Conservation (phyloP, 2,329 filamentous ascomycete genomes). For the Penicillium sp. region DNA sequence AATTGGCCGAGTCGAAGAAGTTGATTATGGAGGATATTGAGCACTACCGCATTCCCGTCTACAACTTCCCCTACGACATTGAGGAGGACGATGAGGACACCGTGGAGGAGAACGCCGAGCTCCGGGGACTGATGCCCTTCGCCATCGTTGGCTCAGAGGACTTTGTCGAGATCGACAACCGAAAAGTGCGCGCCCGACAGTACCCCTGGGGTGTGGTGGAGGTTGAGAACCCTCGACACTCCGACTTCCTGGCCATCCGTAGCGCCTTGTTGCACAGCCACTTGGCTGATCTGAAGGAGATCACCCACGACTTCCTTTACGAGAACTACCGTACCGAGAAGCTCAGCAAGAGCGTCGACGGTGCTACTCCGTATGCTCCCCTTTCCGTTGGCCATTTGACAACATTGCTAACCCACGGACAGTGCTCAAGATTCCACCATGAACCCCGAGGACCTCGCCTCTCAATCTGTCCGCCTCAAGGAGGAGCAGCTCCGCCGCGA, state of each 20-base stretch:
- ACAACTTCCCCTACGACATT: slow-evolving; percentile 99
- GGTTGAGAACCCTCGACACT: slow-evolving; percentile 98
- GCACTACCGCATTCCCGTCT: slow-evolving; percentile 98
- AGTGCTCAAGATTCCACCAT: slow-evolving; percentile 72
- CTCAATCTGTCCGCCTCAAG: slow-evolving; percentile 97
- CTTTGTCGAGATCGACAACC: slow-evolving; percentile 86
- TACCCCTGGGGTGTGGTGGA: slow-evolving; percentile 99
- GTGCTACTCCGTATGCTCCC: slow-evolving; percentile 74
- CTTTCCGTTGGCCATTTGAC: slow-evolving; percentile 3
- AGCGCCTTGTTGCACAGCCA: slow-evolving; percentile 97
- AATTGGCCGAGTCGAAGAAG: slow-evolving; percentile 99
- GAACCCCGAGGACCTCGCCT: slow-evolving; percentile 96
- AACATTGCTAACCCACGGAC: slow-evolving; percentile 35
- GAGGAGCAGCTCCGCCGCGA: slow-evolving; percentile 98
- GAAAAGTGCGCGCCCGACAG: slow-evolving; percentile 88
- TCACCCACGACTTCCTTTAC: slow-evolving; percentile 99
- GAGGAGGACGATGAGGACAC: slow-evolving; percentile 99
- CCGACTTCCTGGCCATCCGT: slow-evolving; percentile 95
- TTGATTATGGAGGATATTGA: slow-evolving; percentile 99
- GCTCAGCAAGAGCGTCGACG: slow-evolving; percentile 98
- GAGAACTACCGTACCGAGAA: slow-evolving; percentile 99
- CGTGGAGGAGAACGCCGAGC: slow-evolving; percentile 97
- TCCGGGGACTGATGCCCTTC: slow-evolving; percentile 96
- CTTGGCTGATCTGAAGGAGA: slow-evolving; percentile 97
- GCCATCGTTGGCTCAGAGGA: slow-evolving; percentile 98